Percentiles rank a stretch among this genome's conserved stretches.
These are phyloP conservation scores for Scutellaria barbata DNA, from an alignment of 257 asterid genomes.

Conservation along the genomic window DNA sequence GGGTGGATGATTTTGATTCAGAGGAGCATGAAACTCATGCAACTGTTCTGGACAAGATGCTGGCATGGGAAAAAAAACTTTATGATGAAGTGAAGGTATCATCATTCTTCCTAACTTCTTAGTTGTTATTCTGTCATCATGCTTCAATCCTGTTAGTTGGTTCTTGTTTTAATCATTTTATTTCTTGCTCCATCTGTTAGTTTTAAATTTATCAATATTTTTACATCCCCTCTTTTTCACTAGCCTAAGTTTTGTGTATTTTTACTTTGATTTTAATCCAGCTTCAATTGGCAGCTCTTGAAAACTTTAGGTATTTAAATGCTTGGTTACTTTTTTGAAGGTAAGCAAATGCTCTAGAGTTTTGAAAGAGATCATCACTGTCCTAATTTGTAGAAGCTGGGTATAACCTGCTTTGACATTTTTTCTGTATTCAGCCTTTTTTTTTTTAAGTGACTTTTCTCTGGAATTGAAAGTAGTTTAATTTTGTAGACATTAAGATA, in stretches of 20 bases:
- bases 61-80: constrained; percentile 99
- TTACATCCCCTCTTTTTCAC: neutral
- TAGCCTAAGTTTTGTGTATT: neutral
- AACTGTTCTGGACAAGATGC: constrained; percentile 97
- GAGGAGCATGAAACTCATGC: constrained; percentile 98
- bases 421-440: constrained; percentile 1
- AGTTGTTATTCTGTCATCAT: neutral
- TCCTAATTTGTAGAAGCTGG: constrained; percentile 17
- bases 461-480: neutral
- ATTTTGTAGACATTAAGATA: neutral
- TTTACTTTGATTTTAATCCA: neutral
- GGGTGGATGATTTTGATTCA: constrained; percentile 73
- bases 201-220: neutral
- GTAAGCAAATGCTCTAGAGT: neutral
- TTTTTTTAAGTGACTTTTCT: neutral
- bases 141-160: neutral
- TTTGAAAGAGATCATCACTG: neutral
- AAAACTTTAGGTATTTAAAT: constrained; percentile 10
- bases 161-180: neutral
- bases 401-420: neutral
- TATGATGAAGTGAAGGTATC: constrained; percentile 97
- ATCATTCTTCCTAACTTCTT: constrained; percentile 19
- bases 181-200: neutral
- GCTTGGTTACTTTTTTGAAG: neutral
- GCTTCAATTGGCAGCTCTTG: constrained; percentile 28